phyloP scores from a whole-genome alignment of 108 stramenopile genomes.

The Skeletonema marinoi region DNA sequence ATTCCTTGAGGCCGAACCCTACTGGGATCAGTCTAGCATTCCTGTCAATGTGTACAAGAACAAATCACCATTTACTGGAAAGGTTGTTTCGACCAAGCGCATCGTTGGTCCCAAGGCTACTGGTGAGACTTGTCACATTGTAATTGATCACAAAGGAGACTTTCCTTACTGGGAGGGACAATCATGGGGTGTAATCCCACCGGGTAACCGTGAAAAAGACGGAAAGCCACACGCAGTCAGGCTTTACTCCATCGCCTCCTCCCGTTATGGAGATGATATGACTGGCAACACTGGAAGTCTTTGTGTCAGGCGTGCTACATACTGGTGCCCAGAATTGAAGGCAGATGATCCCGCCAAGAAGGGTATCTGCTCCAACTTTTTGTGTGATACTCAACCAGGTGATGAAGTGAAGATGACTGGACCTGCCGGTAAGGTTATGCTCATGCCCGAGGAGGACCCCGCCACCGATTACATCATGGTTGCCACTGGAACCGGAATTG shows the following conservation, averaged over 20 bases:
- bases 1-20: slow-evolving; percentile 84
- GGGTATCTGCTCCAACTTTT: slow-evolving; percentile 98
- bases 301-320: slow-evolving; percentile 96
- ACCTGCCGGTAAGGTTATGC: slow-evolving; percentile 97
- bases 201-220: slow-evolving; percentile 91
- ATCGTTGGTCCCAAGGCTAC: slow-evolving; percentile 87
- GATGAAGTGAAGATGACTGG: slow-evolving; percentile 90
- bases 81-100: slow-evolving; percentile 81
- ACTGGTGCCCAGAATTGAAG: slow-evolving; percentile 93
- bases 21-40: slow-evolving; percentile 73
- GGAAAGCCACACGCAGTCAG: slow-evolving; percentile 97
- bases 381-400: slow-evolving; percentile 93
- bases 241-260: slow-evolving; percentile 97
- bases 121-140: slow-evolving; percentile 78
- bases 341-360: slow-evolving; percentile 97
- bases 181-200: slow-evolving; percentile 93
- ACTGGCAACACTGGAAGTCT: slow-evolving; percentile 95
- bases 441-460: slow-evolving; percentile 95
- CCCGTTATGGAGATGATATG: slow-evolving; percentile 98
- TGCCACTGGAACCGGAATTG: slow-evolving; percentile 98
- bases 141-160: slow-evolving; percentile 81
- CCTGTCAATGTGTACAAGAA: slow-evolving; percentile 87
- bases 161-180: slow-evolving; percentile 92
- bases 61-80: slow-evolving; percentile 74
- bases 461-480: slow-evolving; percentile 96